phyloP scores from a whole-genome alignment of 2,329 filamentous ascomycete species.

The Verticillium longisporum region DNA sequence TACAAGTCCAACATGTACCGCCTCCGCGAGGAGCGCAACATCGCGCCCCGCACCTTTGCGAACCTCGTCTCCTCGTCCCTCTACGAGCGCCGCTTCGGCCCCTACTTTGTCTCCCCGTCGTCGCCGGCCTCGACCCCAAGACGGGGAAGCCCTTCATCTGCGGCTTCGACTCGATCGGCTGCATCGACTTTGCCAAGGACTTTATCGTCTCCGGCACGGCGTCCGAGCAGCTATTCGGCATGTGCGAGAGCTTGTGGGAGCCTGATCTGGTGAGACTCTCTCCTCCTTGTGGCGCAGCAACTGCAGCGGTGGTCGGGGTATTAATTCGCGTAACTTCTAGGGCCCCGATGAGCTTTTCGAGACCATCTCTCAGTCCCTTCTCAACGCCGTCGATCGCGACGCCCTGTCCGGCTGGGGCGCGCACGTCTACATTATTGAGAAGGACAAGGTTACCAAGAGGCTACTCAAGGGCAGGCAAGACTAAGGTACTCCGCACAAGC shows the following conservation, averaged over 20 bases:
- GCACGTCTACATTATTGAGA: conserved; percentile 99
- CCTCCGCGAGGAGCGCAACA: conserved; percentile 93
- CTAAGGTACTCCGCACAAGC: conserved; percentile 34
- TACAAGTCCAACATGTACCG: conserved; percentile 99
- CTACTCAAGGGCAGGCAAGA: conserved; percentile 97
- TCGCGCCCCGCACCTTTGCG: conserved; percentile 89
- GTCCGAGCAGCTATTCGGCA: conserved; percentile 96
- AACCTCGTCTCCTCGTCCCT: conserved; percentile 87
- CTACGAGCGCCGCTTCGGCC: conserved; percentile 94
- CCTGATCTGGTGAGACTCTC: conserved; percentile 74
- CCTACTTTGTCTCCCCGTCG: conserved; percentile 94
- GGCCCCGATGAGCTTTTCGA: conserved; percentile 93
- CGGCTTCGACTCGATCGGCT: conserved; percentile 97
- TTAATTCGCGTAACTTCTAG: conserved; percentile 31
- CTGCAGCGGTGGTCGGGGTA: not conserved
- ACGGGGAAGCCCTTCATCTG: conserved; percentile 96
- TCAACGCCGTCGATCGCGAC: conserved; percentile 95
- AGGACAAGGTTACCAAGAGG: conserved; percentile 99
- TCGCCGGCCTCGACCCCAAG: conserved; percentile 92
- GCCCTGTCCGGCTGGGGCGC: conserved; percentile 97
- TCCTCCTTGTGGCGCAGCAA: not conserved
- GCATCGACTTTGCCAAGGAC: conserved; percentile 99
- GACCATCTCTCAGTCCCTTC: conserved; percentile 90
- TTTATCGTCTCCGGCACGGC: conserved; percentile 97
- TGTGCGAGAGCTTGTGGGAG: conserved; percentile 97